These are phyloP conservation scores for Cardamine occulta DNA, from an alignment of 345 rosid genomes.

Conservation along the genomic window DNA sequence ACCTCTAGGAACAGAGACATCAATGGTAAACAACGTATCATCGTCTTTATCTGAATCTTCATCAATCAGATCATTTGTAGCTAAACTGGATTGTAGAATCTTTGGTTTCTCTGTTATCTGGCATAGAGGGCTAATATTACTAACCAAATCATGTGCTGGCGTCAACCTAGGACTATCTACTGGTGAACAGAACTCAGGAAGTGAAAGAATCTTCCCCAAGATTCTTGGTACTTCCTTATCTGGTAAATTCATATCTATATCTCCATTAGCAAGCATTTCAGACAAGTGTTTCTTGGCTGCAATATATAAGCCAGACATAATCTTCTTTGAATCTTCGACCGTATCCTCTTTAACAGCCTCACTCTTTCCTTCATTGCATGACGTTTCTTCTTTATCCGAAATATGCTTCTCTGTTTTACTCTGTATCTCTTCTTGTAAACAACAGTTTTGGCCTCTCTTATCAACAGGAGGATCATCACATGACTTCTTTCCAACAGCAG, in stretches of 20 bases:
- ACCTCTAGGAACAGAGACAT: slow-evolving; percentile 58
- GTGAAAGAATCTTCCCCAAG: slow-evolving; percentile 79
- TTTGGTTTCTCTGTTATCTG: slow-evolving; percentile 37
- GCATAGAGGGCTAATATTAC: slow-evolving; percentile 41
- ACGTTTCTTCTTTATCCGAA: slow-evolving; percentile 54
- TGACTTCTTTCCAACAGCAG: slow-evolving; percentile 52
- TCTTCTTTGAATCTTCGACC: slow-evolving; percentile 51
- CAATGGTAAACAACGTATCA: slow-evolving; percentile 40
- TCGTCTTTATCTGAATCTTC: slow-evolving; percentile 46
- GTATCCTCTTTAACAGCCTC: slow-evolving; percentile 46
- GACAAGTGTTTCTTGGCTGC: slow-evolving; percentile 96
- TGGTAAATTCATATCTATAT: slow-evolving; percentile 54
- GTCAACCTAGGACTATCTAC: slow-evolving; percentile 62
- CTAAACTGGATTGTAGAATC: slow-evolving; percentile 42
- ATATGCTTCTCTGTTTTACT: slow-evolving; percentile 50
- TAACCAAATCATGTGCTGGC: slow-evolving; percentile 20
- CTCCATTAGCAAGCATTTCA: slow-evolving; percentile 72
- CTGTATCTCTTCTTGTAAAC: slow-evolving; percentile 37
- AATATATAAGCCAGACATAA: slow-evolving; percentile 66
- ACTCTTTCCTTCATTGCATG: slow-evolving; percentile 46
- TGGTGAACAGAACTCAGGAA: slow-evolving; percentile 74
- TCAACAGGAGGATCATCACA: slow-evolving; percentile 51
- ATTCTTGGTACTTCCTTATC: slow-evolving; percentile 59
- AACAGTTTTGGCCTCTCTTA: slow-evolving; percentile 23
- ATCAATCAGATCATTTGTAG: slow-evolving; percentile 25